Conservation (phyloP, 768 basidiomycete species). For the Leccinum longicurvipes region DNA sequence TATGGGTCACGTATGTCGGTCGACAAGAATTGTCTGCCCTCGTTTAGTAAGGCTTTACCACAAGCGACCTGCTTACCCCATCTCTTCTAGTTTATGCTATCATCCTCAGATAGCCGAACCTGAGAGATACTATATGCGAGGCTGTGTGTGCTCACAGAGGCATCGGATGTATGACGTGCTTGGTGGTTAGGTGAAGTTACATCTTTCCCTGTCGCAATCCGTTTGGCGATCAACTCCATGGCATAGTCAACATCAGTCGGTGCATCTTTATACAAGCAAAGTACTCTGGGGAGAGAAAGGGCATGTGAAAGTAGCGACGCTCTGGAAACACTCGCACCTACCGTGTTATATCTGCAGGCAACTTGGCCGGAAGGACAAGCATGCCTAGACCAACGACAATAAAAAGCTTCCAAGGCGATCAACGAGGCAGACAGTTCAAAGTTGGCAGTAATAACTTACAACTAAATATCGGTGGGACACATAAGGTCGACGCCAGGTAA, state of each 20-base stretch:
- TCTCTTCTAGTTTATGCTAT: slow-evolving; percentile 51
- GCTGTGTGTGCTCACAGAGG: slow-evolving; percentile 9
- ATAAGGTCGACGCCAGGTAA: slow-evolving; percentile 59
- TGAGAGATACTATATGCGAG: not conserved
- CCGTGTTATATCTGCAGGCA: slow-evolving; percentile 46
- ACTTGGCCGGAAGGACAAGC: slow-evolving; percentile 46
- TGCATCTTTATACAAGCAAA: slow-evolving; percentile 45
- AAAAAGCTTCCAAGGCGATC: slow-evolving; percentile 29
- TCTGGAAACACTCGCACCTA: slow-evolving; percentile 20
- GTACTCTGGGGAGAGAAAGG: slow-evolving; percentile 36
- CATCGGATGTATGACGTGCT: slow-evolving; percentile 14
- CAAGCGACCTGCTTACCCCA: slow-evolving; percentile 47
- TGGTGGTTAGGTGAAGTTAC: slow-evolving; percentile 26
- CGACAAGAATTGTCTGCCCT: slow-evolving; percentile 40
- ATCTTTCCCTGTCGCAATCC: slow-evolving; percentile 53
- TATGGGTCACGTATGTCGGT: slow-evolving; percentile 31
- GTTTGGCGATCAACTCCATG: slow-evolving; percentile 62
- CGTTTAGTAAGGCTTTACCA: slow-evolving; percentile 43
- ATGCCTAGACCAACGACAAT: slow-evolving; percentile 38
- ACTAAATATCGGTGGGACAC: slow-evolving; percentile 47
- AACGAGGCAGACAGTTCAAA: not conserved
- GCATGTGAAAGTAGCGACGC: not conserved
- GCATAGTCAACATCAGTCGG: slow-evolving; percentile 71
- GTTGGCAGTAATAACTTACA: slow-evolving; percentile 35
- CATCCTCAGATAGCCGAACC: slow-evolving; percentile 6